A percentile compares a stretch with the other conserved stretches of the same genome.
phyloP scores from a whole-genome alignment of 495 filamentous ascomycete genomes.

The Lasiosphaeria hispida region DNA sequence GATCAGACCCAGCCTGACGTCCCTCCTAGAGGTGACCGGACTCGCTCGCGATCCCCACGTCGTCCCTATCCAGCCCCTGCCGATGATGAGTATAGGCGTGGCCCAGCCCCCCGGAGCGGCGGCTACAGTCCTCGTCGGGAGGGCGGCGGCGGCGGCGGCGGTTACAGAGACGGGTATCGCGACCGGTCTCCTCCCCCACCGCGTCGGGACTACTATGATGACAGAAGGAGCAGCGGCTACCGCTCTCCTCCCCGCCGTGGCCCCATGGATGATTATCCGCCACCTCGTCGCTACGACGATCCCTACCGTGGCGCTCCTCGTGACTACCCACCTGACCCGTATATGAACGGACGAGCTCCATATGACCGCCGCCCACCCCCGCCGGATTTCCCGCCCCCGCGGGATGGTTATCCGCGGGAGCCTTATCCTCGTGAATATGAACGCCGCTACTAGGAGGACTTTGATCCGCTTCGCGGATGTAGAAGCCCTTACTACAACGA shows the following conservation, averaged over 20 bases:
- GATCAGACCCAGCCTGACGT: slow-evolving; percentile 58
- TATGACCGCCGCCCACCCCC: slow-evolving; percentile 60
- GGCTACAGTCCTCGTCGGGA: slow-evolving; percentile 67
- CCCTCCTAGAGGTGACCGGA: slow-evolving; percentile 60
- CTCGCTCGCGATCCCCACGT: slow-evolving; percentile 64
- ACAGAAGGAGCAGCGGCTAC: slow-evolving; percentile 61
- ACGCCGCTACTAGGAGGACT: slow-evolving; percentile 40
- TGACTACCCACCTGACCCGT: slow-evolving; percentile 63
- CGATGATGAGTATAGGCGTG: slow-evolving; percentile 75
- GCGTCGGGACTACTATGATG: slow-evolving; percentile 81
- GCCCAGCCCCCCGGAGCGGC: slow-evolving; percentile 60
- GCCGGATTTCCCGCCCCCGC: slow-evolving; percentile 46
- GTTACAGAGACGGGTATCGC: slow-evolving; percentile 70
- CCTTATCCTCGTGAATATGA: slow-evolving; percentile 46
- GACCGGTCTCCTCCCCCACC: slow-evolving; percentile 66
- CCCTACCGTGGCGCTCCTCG: slow-evolving; percentile 51
- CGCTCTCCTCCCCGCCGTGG: slow-evolving; percentile 70
- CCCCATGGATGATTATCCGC: slow-evolving; percentile 75
- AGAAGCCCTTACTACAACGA: too few species aligned
- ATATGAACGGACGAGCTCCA: slow-evolving; percentile 58
- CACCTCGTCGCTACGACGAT: slow-evolving; percentile 62
- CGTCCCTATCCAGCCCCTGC: slow-evolving; percentile 62
- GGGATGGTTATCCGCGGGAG: slow-evolving; percentile 52
- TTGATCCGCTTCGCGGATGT: too few species aligned
- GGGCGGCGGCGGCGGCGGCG: slow-evolving; percentile 12